Percentiles rank a stretch among this genome's conserved stretches.
Evolutionary conservation across 768 basidiomycete species (phyloP).

Genomic region (Megacollybia marginata): DNA sequence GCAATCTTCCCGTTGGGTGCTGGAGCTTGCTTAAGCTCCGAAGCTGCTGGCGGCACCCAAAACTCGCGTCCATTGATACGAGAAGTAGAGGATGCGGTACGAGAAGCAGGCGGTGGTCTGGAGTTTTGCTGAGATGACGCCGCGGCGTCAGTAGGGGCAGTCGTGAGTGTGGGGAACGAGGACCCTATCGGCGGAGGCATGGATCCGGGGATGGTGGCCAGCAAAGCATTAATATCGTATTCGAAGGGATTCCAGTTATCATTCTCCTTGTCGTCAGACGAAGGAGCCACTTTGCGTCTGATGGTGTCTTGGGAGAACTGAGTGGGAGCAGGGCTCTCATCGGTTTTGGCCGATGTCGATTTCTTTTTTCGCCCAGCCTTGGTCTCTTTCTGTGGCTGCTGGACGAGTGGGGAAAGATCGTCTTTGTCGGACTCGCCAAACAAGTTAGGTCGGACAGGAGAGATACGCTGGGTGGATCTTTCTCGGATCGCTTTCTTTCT

Average conservation of each 20-base stretch:
- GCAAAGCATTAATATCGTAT: not conserved
- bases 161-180: not conserved
- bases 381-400: no score
- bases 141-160: not conserved
- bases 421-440: not conserved
- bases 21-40: no score
- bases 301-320: no score
- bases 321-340: no score
- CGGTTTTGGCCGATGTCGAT: not conserved
- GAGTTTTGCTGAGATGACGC: not conserved
- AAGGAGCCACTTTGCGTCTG: no score
- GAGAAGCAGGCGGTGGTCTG: not conserved
- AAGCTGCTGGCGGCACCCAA: no score
- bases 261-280: no score
- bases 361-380: not conserved
- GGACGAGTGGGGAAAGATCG: not conserved
- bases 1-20: no score
- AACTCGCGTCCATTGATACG: no score
- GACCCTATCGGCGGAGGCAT: not conserved
- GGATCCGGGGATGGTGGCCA: not conserved
- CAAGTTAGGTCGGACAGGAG: conserved; percentile 2
- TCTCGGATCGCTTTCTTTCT: conserved; percentile 23
- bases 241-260: not conserved
- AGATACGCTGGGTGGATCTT: conserved; percentile 8
- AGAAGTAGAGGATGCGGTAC: not conserved